These are phyloP conservation scores for Pyrenochaeta sp. DNA, from an alignment of 2,329 filamentous ascomycete genomes.

Conservation along the genomic window DNA sequence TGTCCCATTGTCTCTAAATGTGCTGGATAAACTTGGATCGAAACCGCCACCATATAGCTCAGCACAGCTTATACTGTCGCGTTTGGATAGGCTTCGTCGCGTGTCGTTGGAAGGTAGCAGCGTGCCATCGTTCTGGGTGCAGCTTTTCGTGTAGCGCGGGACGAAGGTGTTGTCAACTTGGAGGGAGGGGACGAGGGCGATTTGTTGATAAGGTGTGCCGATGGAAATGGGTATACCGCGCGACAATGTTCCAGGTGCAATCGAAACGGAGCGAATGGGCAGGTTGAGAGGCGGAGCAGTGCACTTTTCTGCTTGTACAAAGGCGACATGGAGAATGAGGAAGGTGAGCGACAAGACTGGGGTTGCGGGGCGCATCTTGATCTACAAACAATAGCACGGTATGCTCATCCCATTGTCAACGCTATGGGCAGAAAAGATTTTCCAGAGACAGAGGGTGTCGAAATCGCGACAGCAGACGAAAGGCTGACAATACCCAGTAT, in stretches of 20 bases:
- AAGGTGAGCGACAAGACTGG: not conserved
- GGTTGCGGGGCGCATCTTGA: not conserved
- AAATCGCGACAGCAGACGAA: not conserved
- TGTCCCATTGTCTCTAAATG: slow-evolving; percentile 12
- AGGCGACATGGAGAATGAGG: not conserved
- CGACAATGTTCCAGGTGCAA: slow-evolving; percentile 12
- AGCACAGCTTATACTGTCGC: slow-evolving; percentile 12
- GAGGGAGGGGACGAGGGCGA: slow-evolving; percentile 23
- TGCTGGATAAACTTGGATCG: slow-evolving; percentile 9
- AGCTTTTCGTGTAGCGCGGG: slow-evolving; percentile 24
- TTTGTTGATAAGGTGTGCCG: slow-evolving; percentile 20
- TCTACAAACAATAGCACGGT: not conserved
- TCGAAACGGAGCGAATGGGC: slow-evolving; percentile 12
- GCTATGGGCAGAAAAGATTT: not conserved
- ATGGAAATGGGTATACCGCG: slow-evolving; percentile 21
- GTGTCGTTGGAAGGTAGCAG: slow-evolving; percentile 1
- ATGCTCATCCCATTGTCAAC: not conserved
- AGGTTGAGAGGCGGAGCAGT: slow-evolving; percentile 24
- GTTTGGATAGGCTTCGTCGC: not conserved
- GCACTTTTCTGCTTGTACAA: slow-evolving; percentile 19
- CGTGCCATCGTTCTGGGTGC: slow-evolving; percentile 12
- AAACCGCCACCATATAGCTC: slow-evolving; percentile 24
- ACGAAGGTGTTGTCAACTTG: slow-evolving; percentile 26
- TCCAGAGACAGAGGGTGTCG: not conserved
- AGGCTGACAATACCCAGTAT: not conserved